A percentile compares a stretch with the other conserved stretches of the same genome.
phyloP scores from a whole-genome alignment of 805 yeast species.

The Saccharomyces jurei region DNA sequence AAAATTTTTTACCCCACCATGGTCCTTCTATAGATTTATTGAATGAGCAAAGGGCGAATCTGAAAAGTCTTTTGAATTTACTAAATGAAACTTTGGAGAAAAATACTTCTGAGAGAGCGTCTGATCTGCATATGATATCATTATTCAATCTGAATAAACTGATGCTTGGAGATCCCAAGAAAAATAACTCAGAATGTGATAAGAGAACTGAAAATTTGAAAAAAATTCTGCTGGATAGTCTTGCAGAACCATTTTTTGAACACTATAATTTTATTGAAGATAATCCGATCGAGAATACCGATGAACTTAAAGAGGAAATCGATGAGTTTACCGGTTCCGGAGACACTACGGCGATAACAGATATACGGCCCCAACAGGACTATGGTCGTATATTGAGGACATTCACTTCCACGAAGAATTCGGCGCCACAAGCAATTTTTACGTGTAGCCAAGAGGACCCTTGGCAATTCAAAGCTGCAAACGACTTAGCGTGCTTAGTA shows the following conservation, averaged over 20 bases:
- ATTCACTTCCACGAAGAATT: slow-evolving; percentile 59
- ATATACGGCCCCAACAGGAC: slow-evolving; percentile 16
- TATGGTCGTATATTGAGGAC: slow-evolving; percentile 50
- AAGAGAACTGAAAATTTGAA: slow-evolving; percentile 14
- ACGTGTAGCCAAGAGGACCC: slow-evolving; percentile 70
- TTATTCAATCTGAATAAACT: slow-evolving; percentile 27
- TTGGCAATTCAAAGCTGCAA: slow-evolving; percentile 75
- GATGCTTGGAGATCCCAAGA: slow-evolving; percentile 13
- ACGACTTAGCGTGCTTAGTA: slow-evolving; percentile 80
- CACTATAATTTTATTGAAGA: slow-evolving; percentile 16
- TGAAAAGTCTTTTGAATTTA: slow-evolving; percentile 23
- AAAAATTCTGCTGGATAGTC: slow-evolving; percentile 24
- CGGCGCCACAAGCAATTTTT: slow-evolving; percentile 76
- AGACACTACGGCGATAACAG: slow-evolving; percentile 1
- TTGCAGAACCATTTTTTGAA: slow-evolving; percentile 31
- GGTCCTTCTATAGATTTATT: slow-evolving; percentile 11
- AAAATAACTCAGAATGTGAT: slow-evolving; percentile 3
- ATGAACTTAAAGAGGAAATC: slow-evolving; percentile 22
- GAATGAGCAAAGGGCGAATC: slow-evolving; percentile 22
- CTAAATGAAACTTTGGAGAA: slow-evolving; percentile 29
- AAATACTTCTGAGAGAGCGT: slow-evolving; percentile 22
- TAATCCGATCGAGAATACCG: slow-evolving; percentile 13
- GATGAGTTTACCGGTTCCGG: slow-evolving; percentile 5
- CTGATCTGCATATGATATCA: slow-evolving; percentile 29
- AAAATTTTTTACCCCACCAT: not conserved